Conservation (phyloP, 1,284 basidiomycete species). For the Pseudozyma tsukubaensis region DNA sequence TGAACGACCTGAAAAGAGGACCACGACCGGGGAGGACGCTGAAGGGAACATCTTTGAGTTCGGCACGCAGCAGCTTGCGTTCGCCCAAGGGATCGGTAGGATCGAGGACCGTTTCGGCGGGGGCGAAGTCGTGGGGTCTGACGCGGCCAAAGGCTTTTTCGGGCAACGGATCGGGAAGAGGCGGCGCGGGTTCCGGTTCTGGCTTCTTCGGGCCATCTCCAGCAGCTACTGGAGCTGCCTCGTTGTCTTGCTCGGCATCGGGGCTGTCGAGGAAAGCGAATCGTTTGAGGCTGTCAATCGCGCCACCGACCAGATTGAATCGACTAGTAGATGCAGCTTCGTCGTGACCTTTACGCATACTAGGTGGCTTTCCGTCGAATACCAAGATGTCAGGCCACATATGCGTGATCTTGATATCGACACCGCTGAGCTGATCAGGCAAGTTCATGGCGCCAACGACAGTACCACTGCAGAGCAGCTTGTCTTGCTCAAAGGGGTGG, state of each 20-base stretch:
- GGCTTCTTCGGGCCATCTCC: conserved; percentile 36
- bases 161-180: conserved; percentile 58
- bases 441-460: conserved; percentile 61
- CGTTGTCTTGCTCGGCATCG: conserved; percentile 10
- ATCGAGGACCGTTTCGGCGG: conserved; percentile 54
- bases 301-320: conserved; percentile 28
- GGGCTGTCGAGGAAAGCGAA: conserved; percentile 24
- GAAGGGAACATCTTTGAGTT: conserved; percentile 62
- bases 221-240: not conserved
- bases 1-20: conserved; percentile 56
- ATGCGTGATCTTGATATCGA: conserved; percentile 62
- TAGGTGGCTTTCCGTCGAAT: conserved; percentile 61
- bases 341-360: conserved; percentile 46
- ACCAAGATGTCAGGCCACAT: conserved; percentile 65
- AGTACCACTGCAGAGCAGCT: conserved; percentile 60
- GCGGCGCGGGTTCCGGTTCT: conserved; percentile 52
- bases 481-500: conserved; percentile 61
- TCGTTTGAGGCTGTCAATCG: conserved; percentile 27
- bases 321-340: not conserved
- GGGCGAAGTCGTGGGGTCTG: conserved; percentile 56
- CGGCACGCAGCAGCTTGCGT: conserved; percentile 53
- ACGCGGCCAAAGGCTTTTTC: conserved; percentile 60
- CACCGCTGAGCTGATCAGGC: conserved; percentile 58
- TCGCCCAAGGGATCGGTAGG: conserved; percentile 53
- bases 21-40: conserved; percentile 54